A percentile compares a stretch with the other conserved stretches of the same genome.
These are phyloP conservation scores for Pachysandra terminalis DNA, from an alignment of 164 flowering plant genomes.

Conservation along the genomic window DNA sequence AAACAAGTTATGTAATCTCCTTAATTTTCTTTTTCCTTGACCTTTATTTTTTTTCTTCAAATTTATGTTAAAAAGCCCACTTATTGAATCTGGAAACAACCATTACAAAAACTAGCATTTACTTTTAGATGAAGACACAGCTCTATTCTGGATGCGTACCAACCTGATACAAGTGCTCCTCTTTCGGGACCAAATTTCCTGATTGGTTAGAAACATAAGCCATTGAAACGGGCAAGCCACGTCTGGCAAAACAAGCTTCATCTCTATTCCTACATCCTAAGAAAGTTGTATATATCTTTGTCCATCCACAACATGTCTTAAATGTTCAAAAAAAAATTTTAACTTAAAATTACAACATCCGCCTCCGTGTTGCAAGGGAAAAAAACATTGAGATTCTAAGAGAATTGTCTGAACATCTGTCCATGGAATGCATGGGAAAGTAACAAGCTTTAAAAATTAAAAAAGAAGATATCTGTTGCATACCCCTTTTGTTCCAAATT, in stretches of 20 bases:
- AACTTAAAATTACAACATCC: no score
- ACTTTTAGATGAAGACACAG: background rate
- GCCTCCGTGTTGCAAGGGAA: background rate
- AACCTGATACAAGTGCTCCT: background rate
- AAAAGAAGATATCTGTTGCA: no score
- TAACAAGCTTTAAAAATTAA: background rate
- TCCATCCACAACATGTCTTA: no score
- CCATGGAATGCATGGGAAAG: background rate
- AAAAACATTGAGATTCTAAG: background rate
- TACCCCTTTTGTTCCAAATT: background rate
- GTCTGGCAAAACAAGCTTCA: no score
- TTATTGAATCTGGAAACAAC: background rate
- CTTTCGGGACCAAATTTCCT: background rate
- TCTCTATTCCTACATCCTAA: no score
- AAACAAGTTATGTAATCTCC: background rate
- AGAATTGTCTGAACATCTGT: no score
- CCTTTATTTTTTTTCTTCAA: no score
- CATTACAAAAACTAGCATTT: background rate
- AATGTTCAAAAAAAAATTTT: no score
- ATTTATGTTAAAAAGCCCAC: background rate
- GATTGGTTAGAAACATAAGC: background rate
- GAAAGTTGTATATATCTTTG: no score
- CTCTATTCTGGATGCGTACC: background rate
- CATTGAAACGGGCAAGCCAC: background rate
- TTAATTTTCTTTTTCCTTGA: background rate